A percentile compares a stretch with the other conserved stretches of the same genome.
These are phyloP conservation scores for Plantago lanceolata DNA, from an alignment of 305 asterid species.

Conservation along the genomic window DNA sequence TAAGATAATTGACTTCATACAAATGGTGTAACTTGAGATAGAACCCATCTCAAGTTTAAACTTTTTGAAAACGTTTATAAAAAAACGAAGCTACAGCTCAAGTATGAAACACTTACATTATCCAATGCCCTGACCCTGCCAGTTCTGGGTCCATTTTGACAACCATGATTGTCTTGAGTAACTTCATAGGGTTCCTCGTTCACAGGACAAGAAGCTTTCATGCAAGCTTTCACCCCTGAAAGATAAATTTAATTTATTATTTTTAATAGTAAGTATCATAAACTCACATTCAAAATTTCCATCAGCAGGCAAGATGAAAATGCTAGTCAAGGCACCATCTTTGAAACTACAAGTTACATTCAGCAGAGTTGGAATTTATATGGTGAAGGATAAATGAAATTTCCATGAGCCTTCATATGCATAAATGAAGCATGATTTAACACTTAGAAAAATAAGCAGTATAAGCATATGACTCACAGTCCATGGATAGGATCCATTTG, in stretches of 20 bases:
- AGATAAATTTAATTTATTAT: conserved; percentile 11
- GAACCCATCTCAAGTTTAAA: background rate
- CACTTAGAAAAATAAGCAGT: conserved; percentile 13
- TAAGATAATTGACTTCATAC: too few relatives aligned
- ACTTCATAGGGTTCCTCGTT: conserved; percentile 75
- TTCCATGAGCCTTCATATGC: background rate
- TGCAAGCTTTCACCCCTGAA: conserved; percentile 77
- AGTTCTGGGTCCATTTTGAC: conserved; percentile 59
- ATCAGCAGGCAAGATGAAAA: background rate
- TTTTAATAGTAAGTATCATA: background rate
- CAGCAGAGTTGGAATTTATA: background rate
- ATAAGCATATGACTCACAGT: conserved; percentile 49
- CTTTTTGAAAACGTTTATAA: too few relatives aligned
- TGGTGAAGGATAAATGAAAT: too few relatives aligned
- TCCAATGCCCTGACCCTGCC: conserved; percentile 61
- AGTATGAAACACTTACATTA: conserved; percentile 43
- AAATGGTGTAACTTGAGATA: too few relatives aligned
- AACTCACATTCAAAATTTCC: background rate
- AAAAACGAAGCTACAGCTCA: background rate
- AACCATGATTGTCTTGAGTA: conserved; percentile 68
- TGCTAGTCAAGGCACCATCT: background rate
- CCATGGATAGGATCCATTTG: conserved; percentile 73
- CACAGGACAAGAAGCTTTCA: conserved; percentile 50
- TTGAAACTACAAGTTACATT: background rate
- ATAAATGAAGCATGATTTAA: conserved; percentile 8